Conservation (phyloP, 306 rosid genomes). For the Rosa persica region DNA sequence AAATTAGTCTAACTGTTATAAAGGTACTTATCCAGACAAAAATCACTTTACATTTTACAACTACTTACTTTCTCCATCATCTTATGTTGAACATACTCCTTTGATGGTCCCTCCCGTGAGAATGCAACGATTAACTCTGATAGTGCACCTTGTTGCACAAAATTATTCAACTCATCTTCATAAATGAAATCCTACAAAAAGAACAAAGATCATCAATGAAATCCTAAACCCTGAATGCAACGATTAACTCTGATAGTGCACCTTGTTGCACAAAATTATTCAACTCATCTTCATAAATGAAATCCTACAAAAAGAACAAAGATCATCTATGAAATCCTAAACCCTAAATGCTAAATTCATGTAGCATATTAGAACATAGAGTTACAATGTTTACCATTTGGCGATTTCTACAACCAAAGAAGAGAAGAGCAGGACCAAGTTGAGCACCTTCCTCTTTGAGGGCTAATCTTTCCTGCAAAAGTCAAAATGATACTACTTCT, state of each 20-base stretch:
- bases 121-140: slow-evolving; percentile 81
- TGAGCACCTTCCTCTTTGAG: slow-evolving; percentile 71
- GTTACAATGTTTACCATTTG: slow-evolving; percentile 51
- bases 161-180: slow-evolving; percentile 80
- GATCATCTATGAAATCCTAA: background rate
- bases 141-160: slow-evolving; percentile 63
- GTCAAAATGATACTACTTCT: slow-evolving; percentile 10
- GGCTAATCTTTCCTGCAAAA: slow-evolving; percentile 74
- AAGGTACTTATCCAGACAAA: slow-evolving; percentile 22
- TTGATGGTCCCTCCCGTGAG: slow-evolving; percentile 77
- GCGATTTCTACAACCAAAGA: slow-evolving; percentile 96
- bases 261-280: slow-evolving; percentile 67
- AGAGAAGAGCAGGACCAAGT: slow-evolving; percentile 80
- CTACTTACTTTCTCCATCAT: slow-evolving; percentile 68
- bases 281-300: slow-evolving; percentile 87
- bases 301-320: slow-evolving; percentile 57
- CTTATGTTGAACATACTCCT: slow-evolving; percentile 92
- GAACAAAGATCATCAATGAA: slow-evolving; percentile 9
- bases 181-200: slow-evolving; percentile 77
- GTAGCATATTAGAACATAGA: slow-evolving; percentile 5
- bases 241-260: slow-evolving; percentile 64
- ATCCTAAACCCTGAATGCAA: background rate
- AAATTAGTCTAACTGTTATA: slow-evolving; percentile 15
- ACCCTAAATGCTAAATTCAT: slow-evolving; percentile 12
- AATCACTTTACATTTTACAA: slow-evolving; percentile 3